phyloP scores from a whole-genome alignment of 2,329 filamentous ascomycete genomes.

The Hypoxylon sp. region DNA sequence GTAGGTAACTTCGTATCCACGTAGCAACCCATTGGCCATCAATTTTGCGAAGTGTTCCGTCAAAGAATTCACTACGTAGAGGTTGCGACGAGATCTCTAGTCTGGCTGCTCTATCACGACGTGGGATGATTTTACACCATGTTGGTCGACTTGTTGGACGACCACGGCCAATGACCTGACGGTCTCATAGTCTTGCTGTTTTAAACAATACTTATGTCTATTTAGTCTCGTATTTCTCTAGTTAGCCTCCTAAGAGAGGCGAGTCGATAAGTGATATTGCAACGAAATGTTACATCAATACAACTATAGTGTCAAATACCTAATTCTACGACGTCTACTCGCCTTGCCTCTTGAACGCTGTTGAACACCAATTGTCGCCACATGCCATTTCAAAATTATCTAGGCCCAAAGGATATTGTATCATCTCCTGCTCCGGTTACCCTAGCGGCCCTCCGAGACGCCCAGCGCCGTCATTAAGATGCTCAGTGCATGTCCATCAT shows the following conservation, averaged over 20 bases:
- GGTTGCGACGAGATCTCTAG: neutral
- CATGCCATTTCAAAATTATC: neutral
- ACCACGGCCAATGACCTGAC: neutral
- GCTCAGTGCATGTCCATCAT: neutral
- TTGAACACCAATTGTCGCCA: neutral
- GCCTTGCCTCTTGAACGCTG: neutral
- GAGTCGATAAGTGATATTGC: neutral
- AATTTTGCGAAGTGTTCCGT: neutral
- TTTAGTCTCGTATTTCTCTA: conserved; percentile 1
- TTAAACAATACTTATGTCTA: neutral
- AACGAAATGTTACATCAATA: neutral
- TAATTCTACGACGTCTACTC: neutral
- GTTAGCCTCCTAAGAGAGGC: neutral
- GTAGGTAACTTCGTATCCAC: conserved; percentile 21
- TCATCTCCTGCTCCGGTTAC: neutral
- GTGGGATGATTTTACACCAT: neutral
- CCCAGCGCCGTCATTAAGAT: neutral
- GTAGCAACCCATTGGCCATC: neutral
- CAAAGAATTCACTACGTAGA: neutral
- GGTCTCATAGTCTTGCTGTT: neutral
- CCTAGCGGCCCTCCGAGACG: conserved; percentile 2
- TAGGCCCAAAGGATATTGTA: neutral
- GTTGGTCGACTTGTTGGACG: conserved; percentile 3
- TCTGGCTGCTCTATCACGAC: neutral
- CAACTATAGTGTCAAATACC: neutral